Evolutionary conservation across 371 early-diverging fungal species (phyloP).

Genomic region (Zopfochytrium polystomum): DNA sequence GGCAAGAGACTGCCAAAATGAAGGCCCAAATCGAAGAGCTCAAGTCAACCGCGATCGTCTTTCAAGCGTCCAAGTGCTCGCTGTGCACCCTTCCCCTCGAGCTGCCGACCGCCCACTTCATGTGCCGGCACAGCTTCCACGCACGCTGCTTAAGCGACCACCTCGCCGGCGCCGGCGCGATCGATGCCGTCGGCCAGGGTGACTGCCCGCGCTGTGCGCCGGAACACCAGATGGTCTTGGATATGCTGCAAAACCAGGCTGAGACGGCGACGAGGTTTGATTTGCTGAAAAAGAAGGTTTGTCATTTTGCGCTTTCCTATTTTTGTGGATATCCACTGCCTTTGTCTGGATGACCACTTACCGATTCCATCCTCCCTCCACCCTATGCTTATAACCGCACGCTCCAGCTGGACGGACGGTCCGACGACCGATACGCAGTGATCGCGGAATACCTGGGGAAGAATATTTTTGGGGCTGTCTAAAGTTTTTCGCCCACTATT

Average conservation of each 20-base stretch:
- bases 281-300: conserved; percentile 72
- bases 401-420: conserved; percentile 59
- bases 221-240: conserved; percentile 75
- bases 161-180: conserved; percentile 45
- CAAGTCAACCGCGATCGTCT: conserved; percentile 61
- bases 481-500: too few relatives aligned
- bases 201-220: conserved; percentile 88
- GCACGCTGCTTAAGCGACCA: conserved; percentile 55
- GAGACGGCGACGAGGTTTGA: conserved; percentile 72
- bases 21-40: conserved; percentile 77
- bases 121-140: conserved; percentile 92
- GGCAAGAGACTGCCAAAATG: conserved; percentile 74
- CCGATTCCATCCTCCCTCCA: neutral
- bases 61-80: conserved; percentile 86
- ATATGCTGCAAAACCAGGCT: conserved; percentile 73
- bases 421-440: conserved; percentile 79
- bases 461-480: conserved; percentile 65
- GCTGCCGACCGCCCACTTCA: conserved; percentile 85
- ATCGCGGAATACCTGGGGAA: conserved; percentile 87
- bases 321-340: neutral
- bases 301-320: neutral
- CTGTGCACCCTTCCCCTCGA: conserved; percentile 79
- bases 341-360: neutral
- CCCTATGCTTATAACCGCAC: neutral
- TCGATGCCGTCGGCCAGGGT: conserved; percentile 34